A percentile compares a stretch with the other conserved stretches of the same genome.
phyloP scores from a whole-genome alignment of 805 yeast genomes.

The Metschnikowia cerradonensis region DNA sequence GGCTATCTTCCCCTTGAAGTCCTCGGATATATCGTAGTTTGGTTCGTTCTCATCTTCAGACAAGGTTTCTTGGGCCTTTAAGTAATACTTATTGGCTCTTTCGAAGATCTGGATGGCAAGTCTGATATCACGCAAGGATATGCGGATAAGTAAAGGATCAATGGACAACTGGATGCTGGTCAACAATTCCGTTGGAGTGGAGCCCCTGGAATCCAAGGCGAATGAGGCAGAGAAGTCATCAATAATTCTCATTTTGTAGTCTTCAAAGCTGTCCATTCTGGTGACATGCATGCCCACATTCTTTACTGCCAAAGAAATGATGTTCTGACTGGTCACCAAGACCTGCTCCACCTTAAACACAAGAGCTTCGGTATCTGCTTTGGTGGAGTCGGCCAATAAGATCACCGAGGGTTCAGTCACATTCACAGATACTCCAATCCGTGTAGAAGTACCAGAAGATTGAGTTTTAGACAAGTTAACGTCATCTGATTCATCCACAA shows the following conservation, averaged over 20 bases:
- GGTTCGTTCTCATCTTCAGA: slow-evolving; percentile 17
- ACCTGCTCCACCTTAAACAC: slow-evolving; percentile 86
- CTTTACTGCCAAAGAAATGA: slow-evolving; percentile 61
- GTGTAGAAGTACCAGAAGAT: too few species aligned
- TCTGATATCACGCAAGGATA: slow-evolving; percentile 82
- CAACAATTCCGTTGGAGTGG: slow-evolving; percentile 52
- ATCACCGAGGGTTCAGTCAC: slow-evolving; percentile 68
- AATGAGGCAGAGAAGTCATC: slow-evolving; percentile 86
- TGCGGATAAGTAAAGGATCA: slow-evolving; percentile 76
- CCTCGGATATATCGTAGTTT: slow-evolving; percentile 51
- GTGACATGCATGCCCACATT: slow-evolving; percentile 86
- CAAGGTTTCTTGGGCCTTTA: slow-evolving; percentile 16
- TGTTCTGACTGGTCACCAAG: slow-evolving; percentile 62
- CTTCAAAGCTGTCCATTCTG: slow-evolving; percentile 64
- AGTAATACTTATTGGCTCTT: slow-evolving; percentile 58
- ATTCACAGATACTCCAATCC: too few species aligned
- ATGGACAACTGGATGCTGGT: slow-evolving; percentile 66
- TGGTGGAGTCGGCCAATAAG: slow-evolving; percentile 74
- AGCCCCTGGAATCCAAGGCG: slow-evolving; percentile 66
- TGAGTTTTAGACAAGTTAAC: too few species aligned
- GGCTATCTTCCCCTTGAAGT: slow-evolving; percentile 55
- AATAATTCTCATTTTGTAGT: slow-evolving; percentile 62
- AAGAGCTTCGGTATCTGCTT: slow-evolving; percentile 72
- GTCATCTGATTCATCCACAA: background rate
- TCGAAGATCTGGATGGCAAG: slow-evolving; percentile 73